Percentiles rank a stretch among this genome's conserved stretches.
phyloP scores from a whole-genome alignment of 495 filamentous ascomycete species.

The Durotheca rogersii region DNA sequence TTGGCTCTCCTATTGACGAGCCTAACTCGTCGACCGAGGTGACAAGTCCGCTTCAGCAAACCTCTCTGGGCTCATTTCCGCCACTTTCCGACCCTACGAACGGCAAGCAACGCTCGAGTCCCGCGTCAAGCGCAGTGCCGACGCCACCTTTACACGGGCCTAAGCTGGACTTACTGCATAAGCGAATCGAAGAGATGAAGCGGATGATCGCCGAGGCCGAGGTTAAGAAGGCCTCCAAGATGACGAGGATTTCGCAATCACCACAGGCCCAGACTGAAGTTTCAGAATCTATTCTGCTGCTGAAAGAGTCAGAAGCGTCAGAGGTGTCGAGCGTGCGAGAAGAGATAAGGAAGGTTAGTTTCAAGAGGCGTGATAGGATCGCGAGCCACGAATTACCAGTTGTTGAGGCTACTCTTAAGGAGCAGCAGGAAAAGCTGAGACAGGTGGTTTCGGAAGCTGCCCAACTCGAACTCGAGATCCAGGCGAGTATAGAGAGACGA shows the following conservation, averaged over 20 bases:
- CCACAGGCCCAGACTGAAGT: slow-evolving; percentile 24
- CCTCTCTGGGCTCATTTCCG: slow-evolving; percentile 47
- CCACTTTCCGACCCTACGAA: slow-evolving; percentile 44
- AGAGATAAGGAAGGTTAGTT: slow-evolving; percentile 35
- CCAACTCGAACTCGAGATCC: slow-evolving; percentile 59
- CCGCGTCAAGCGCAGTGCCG: slow-evolving; percentile 34
- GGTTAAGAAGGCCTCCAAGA: slow-evolving; percentile 53
- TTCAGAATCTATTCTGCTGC: slow-evolving; percentile 20
- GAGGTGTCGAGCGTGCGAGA: slow-evolving; percentile 17
- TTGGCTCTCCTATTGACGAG: slow-evolving; percentile 47
- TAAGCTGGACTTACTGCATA: slow-evolving; percentile 63
- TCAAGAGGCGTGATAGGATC: slow-evolving; percentile 55
- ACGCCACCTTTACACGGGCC: slow-evolving; percentile 39
- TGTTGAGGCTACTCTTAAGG: slow-evolving; percentile 56
- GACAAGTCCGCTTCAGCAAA: slow-evolving; percentile 30
- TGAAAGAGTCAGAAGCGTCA: slow-evolving; percentile 7
- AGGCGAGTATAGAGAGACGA: slow-evolving; percentile 45
- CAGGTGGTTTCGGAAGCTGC: slow-evolving; percentile 58
- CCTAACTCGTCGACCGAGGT: slow-evolving; percentile 27
- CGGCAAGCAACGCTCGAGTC: slow-evolving; percentile 42
- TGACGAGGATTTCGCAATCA: slow-evolving; percentile 30
- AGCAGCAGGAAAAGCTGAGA: slow-evolving; percentile 53
- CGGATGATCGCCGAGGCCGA: slow-evolving; percentile 76
- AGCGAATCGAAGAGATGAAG: slow-evolving; percentile 72
- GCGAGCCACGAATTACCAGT: slow-evolving; percentile 56